Evolutionary conservation across 1,284 basidiomycete species (phyloP).

Genomic region (Fistulina hepatica): DNA sequence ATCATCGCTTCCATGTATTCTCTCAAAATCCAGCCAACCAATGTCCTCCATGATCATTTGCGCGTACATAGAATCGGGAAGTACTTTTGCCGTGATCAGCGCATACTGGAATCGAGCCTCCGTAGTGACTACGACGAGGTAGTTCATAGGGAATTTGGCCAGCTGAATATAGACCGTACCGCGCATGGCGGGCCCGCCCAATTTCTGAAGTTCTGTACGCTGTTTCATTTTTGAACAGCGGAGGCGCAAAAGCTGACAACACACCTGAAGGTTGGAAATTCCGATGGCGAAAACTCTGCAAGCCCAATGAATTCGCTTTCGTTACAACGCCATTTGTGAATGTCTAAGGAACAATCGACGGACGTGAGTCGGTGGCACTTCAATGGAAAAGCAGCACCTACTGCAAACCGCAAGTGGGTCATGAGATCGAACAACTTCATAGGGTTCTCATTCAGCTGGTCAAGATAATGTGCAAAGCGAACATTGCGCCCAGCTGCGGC

Average conservation of each 20-base stretch:
- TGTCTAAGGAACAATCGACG: constrained; percentile 34
- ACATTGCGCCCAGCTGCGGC: constrained; percentile 59
- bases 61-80: constrained; percentile 40
- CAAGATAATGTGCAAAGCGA: constrained; percentile 42
- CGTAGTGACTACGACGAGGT: constrained; percentile 67
- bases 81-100: constrained; percentile 49
- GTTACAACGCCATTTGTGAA: constrained; percentile 65
- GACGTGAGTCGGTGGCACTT: constrained; percentile 3
- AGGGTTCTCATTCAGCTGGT: constrained; percentile 57
- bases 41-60: constrained; percentile 62
- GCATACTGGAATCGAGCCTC: constrained; percentile 70
- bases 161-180: constrained; percentile 60
- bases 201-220: constrained; percentile 46
- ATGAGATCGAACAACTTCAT: constrained; percentile 40
- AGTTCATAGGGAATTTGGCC: constrained; percentile 56
- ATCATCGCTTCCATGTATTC: constrained; percentile 36
- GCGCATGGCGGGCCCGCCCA: constrained; percentile 46
- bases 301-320: constrained; percentile 62
- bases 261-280: constrained; percentile 54
- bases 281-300: constrained; percentile 57
- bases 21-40: constrained; percentile 62
- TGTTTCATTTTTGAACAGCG: too few species aligned
- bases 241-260: constrained; percentile 11
- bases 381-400: constrained; percentile 23
- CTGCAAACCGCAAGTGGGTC: constrained; percentile 42